Base-by-base conservation (phyloP, 2,329 filamentous ascomycete species). In the Didymella glomerata region DNA sequence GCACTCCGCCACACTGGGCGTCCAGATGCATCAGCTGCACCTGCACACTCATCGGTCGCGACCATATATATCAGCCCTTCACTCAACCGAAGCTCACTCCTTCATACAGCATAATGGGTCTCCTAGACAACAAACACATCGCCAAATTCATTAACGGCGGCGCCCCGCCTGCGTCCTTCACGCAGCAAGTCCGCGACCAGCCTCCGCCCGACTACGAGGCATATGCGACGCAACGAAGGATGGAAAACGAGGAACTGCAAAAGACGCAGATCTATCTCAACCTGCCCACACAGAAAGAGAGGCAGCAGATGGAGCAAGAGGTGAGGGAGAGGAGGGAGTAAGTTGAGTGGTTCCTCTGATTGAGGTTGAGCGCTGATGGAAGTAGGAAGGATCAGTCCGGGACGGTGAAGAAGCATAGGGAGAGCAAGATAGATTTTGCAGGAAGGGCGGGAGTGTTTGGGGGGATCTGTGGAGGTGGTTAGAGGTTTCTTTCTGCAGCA, bases 91-190 rank as follows among this genome's bases (percentile, higher is more conserved):
- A 22, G 18, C 14, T 24, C 0, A 6, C 5, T 11, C 20, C 4
- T 41, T 4, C 16, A 11, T 16, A 24, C 20, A 41, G 18, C 20
- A 41, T 11, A 14, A 41, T 40, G 47, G 47, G 34, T 8, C 9
- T 40, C 16, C 24, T 36, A 14, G 24, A 49, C 9, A 38, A 27
- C 34, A 49, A 49, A 18, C 10, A 40, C 47, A 20, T 49, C 27
- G 16, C 32, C 32, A 49, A 28, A 20, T 49, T 49, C 34, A 49
- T 49, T 34, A 40, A 49, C 47, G 32, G 47, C 47, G 34, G 47
- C 30, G 20, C 30, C 11, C 46, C 46, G n/a, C 28, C 45, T n/a
- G 9, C 27, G 10, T 34, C 28, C 28, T 32, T 14, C 45, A 47
- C n/a, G 11, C 27, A 47, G 20, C 27, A 47, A 10, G 13, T 30